These are phyloP conservation scores for Hyphochytrium catenoides DNA, from an alignment of 352 stramenopile genomes.

Conservation along the genomic window DNA sequence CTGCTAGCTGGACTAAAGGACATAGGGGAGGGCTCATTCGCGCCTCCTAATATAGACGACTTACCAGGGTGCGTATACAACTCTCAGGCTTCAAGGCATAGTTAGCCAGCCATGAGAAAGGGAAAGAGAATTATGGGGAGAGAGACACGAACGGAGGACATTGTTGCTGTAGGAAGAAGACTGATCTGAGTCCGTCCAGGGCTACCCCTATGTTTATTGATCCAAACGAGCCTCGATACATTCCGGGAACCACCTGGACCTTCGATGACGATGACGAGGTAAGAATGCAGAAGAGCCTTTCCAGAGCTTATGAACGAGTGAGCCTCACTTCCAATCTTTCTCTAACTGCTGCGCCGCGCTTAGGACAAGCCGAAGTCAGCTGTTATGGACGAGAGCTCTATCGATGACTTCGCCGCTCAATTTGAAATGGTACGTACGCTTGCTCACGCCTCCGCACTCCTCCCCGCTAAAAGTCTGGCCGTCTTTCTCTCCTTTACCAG, in stretches of 20 bases:
- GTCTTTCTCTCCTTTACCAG: too few species aligned
- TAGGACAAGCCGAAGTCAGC: conserved; percentile 15
- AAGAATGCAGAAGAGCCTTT: too few species aligned
- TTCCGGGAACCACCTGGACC: conserved; percentile 62
- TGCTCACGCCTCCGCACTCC: too few species aligned
- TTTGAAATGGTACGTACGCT: conserved; percentile 68
- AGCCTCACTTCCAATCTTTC: too few species aligned
- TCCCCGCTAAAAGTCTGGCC: too few species aligned
- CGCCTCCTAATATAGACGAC: conserved; percentile 38
- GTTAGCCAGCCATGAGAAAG: too few species aligned
- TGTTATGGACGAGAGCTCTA: conserved; percentile 21
- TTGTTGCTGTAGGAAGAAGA: too few species aligned
- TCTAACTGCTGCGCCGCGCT: too few species aligned
- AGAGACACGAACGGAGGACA: too few species aligned
- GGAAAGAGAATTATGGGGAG: too few species aligned
- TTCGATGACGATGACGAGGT: conserved; percentile 50
- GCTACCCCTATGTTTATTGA: conserved; percentile 25
- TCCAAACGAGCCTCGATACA: conserved; percentile 41
- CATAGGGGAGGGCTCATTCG: conserved; percentile 66
- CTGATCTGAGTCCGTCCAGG: conserved; percentile 12
- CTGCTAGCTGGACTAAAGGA: conserved; percentile 50
- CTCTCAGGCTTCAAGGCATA: background rate
- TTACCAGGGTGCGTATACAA: conserved; percentile 32
- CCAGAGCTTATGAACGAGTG: too few species aligned
- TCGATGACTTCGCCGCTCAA: conserved; percentile 61